Conservation (phyloP, 2,329 filamentous ascomycete species). For the Rhynchosporium agropyri region DNA sequence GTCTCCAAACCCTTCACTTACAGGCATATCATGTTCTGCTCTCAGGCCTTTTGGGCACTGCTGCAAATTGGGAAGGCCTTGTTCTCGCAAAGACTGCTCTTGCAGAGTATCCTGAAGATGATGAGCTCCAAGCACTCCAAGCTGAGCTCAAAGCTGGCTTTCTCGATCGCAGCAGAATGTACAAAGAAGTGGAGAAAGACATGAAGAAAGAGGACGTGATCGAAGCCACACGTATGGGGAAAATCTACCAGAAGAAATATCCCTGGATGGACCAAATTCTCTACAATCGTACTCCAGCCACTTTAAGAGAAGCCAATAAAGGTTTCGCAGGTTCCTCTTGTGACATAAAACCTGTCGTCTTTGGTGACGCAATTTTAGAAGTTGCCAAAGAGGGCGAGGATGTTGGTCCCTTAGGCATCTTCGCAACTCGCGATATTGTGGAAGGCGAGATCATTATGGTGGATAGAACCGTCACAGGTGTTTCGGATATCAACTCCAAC, state of each 20-base stretch:
- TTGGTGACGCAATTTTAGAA: slow-evolving; percentile 18
- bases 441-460: slow-evolving; percentile 34
- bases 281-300: slow-evolving; percentile 26
- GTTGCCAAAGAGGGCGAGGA: slow-evolving; percentile 27
- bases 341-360: slow-evolving; percentile 30
- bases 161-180: slow-evolving; percentile 13
- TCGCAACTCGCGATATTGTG: slow-evolving; percentile 35
- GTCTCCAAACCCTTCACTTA: slow-evolving; percentile 22
- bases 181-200: slow-evolving; percentile 1
- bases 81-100: slow-evolving; percentile 28
- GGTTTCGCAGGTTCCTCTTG: slow-evolving; percentile 10
- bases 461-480: slow-evolving; percentile 28
- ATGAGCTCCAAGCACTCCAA: slow-evolving; percentile 22
- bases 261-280: slow-evolving; percentile 36
- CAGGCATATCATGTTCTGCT: slow-evolving; percentile 30
- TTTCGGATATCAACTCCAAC: slow-evolving; percentile 27
- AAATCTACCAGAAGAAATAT: slow-evolving; percentile 36
- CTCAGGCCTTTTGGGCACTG: slow-evolving; percentile 26
- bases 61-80: slow-evolving; percentile 35
- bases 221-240: slow-evolving; percentile 20
- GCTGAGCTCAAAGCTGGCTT: slow-evolving; percentile 21
- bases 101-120: slow-evolving; percentile 27
- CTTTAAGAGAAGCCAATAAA: slow-evolving; percentile 33
- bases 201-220: slow-evolving; percentile 8
- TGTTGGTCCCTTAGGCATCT: slow-evolving; percentile 37